phyloP scores from a whole-genome alignment of 805 yeast species.

The Kregervanrija pseudodelftensis region DNA sequence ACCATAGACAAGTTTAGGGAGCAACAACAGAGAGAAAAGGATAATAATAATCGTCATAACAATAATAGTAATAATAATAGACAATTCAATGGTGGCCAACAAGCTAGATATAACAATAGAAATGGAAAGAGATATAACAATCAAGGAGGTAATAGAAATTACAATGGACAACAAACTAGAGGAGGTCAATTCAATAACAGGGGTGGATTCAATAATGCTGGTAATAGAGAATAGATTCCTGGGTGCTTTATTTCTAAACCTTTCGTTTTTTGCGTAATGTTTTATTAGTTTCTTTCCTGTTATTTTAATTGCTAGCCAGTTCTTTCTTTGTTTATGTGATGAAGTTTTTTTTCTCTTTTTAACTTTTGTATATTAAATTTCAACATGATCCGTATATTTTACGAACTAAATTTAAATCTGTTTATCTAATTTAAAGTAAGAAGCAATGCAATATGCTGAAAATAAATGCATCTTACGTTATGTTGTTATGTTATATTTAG shows the following conservation, averaged over 20 bases:
- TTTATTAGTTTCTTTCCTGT: too few species aligned
- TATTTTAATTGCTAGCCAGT: too few species aligned
- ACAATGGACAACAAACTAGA: conserved; percentile 10
- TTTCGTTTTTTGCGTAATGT: too few species aligned
- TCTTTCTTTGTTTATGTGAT: too few species aligned
- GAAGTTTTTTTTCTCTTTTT: too few species aligned
- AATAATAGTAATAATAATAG: conserved; percentile 17
- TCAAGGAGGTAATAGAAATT: conserved; percentile 22
- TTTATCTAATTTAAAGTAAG: not conserved
- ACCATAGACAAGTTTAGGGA: conserved; percentile 71
- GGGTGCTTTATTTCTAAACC: too few species aligned
- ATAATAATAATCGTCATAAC: conserved; percentile 13
- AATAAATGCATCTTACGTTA: not conserved
- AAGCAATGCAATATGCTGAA: not conserved
- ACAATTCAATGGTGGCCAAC: conserved; percentile 8
- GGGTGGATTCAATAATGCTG: too few species aligned
- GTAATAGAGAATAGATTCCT: too few species aligned
- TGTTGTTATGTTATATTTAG: not conserved
- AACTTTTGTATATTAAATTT: too few species aligned
- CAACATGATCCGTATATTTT: not conserved
- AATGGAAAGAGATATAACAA: conserved; percentile 1
- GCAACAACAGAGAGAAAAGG: conserved; percentile 39
- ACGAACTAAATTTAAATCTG: not conserved
- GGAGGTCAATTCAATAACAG: too few species aligned
- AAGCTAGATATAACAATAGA: conserved; percentile 10